Conservation (phyloP, 2,329 filamentous ascomycete genomes). For the Thermoascus crustaceus region DNA sequence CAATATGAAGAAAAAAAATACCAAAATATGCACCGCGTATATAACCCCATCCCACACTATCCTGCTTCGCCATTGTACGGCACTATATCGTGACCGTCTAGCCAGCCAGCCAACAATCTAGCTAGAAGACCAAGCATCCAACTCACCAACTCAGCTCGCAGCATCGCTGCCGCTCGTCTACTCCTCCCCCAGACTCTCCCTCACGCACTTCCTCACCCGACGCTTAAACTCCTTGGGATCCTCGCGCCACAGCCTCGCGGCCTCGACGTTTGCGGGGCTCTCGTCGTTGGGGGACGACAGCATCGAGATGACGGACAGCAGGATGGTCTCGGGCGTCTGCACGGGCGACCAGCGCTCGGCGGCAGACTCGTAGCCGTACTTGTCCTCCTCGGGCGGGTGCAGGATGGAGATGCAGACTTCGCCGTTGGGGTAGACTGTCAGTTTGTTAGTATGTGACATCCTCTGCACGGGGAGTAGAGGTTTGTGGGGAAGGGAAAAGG, state of each 20-base stretch:
- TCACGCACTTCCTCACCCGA: slow-evolving; percentile 67
- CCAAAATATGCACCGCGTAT: no score
- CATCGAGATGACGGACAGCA: slow-evolving; percentile 86
- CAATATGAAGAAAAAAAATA: no score
- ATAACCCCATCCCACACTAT: no score
- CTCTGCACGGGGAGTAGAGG: no score
- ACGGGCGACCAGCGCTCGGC: slow-evolving; percentile 91
- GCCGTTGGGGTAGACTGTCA: slow-evolving; percentile 74
- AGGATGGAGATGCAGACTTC: slow-evolving; percentile 95
- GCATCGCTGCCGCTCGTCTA: no score
- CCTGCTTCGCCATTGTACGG: no score
- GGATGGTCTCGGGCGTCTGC: slow-evolving; percentile 88
- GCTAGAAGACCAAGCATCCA: no score
- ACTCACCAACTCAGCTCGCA: no score
- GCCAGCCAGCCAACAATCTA: no score
- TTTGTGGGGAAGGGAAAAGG: not conserved
- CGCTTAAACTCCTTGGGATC: slow-evolving; percentile 71
- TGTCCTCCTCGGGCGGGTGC: slow-evolving; percentile 88
- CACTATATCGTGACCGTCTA: no score
- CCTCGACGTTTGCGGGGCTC: slow-evolving; percentile 90
- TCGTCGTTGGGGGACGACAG: slow-evolving; percentile 90
- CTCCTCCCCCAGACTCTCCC: slow-evolving; percentile 72
- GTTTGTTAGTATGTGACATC: no score
- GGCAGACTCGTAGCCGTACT: slow-evolving; percentile 85
- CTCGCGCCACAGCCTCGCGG: slow-evolving; percentile 78